phyloP scores from a whole-genome alignment of 805 yeast genomes.

The Torulaspora quercuum region DNA sequence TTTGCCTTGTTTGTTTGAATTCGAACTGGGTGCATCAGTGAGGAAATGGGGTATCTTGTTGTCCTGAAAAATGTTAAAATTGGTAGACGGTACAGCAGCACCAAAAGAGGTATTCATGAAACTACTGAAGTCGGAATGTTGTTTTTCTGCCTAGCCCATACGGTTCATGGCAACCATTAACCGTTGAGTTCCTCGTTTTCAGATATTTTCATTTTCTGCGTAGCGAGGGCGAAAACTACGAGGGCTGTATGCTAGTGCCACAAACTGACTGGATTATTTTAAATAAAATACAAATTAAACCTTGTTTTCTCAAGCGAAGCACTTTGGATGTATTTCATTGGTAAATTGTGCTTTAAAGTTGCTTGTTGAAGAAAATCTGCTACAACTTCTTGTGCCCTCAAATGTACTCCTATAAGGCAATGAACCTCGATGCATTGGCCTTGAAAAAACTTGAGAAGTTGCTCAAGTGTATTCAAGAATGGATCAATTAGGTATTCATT shows the following conservation, averaged over 20 bases:
- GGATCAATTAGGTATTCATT: slow-evolving; percentile 36
- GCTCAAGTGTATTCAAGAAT: slow-evolving; percentile 27
- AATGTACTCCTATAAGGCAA: slow-evolving; percentile 33
- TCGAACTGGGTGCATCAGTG: slow-evolving; percentile 7
- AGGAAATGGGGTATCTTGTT: slow-evolving; percentile 8
- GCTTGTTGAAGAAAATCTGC: slow-evolving; percentile 30
- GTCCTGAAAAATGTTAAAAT: slow-evolving; percentile 19
- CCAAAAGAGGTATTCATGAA: slow-evolving; percentile 24
- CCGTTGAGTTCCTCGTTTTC: too few relatives aligned
- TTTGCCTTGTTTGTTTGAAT: slow-evolving; percentile 7
- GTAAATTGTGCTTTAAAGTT: slow-evolving; percentile 21
- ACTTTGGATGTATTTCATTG: slow-evolving; percentile 22
- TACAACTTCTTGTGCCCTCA: slow-evolving; percentile 33
- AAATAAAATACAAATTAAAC: slow-evolving; percentile 25
- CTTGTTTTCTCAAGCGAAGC: slow-evolving; percentile 21
- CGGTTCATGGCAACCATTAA: too few relatives aligned
- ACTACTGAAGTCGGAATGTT: not conserved
- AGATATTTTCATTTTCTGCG: too few relatives aligned
- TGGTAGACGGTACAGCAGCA: slow-evolving; percentile 19
- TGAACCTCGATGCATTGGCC: slow-evolving; percentile 6
- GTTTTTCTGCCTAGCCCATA: too few relatives aligned
- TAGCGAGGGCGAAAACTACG: too few relatives aligned
- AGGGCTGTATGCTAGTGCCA: too few relatives aligned
- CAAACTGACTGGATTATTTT: not conserved
- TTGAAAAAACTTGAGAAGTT: slow-evolving; percentile 14